Evolutionary conservation across 2,329 filamentous ascomycete species (phyloP).

Genomic region (Thelonectria blattea): DNA sequence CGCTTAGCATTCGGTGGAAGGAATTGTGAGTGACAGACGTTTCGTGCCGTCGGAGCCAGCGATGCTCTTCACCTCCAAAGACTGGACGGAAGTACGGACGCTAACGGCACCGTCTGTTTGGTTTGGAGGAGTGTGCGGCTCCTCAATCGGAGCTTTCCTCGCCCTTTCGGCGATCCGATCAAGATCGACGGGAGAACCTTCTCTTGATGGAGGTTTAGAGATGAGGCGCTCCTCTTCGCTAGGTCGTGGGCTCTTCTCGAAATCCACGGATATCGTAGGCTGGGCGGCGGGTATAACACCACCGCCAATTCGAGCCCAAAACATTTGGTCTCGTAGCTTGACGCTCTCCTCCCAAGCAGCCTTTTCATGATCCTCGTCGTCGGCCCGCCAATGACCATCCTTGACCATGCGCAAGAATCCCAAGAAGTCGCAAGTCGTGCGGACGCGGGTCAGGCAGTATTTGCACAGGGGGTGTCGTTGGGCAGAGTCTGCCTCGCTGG

Average conservation of each 20-base stretch:
- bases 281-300: constrained; percentile 76
- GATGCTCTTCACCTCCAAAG: constrained; percentile 36
- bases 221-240: constrained; percentile 42
- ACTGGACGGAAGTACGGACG: constrained; percentile 37
- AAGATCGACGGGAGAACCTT: constrained; percentile 32
- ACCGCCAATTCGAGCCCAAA: constrained; percentile 92
- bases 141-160: constrained; percentile 28
- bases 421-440: constrained; percentile 90
- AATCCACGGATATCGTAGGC: constrained; percentile 32
- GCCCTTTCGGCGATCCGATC: constrained; percentile 27
- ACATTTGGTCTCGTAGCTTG: constrained; percentile 89
- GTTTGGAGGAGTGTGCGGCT: constrained; percentile 41
- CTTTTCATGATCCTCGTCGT: constrained; percentile 83
- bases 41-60: constrained; percentile 34
- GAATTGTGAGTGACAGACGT: constrained; percentile 40
- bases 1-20: constrained; percentile 27
- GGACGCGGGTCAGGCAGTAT: constrained; percentile 83
- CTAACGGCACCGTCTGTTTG: constrained; percentile 37
- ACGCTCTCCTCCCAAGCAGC: constrained; percentile 95
- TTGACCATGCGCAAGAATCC: constrained; percentile 90
- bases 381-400: constrained; percentile 88
- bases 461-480: constrained; percentile 89
- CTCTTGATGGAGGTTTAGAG: constrained; percentile 29
- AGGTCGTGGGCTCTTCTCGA: constrained; percentile 42
- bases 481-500: constrained; percentile 83